These are phyloP conservation scores for Oenanthe javanica DNA, from an alignment of 140 eudicot genomes.

Conservation along the genomic window DNA sequence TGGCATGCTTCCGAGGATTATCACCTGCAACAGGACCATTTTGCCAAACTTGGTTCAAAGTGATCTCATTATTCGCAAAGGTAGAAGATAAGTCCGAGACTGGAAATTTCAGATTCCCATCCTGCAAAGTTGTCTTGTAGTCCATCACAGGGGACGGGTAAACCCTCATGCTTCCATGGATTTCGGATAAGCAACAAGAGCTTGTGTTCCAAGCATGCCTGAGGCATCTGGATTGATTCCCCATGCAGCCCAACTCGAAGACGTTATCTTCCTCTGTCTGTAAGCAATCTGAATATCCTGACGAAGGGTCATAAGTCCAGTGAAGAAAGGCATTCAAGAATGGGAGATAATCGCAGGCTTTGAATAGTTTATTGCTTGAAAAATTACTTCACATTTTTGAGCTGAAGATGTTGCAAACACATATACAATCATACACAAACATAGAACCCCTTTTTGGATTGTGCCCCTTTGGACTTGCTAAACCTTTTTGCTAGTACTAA, in stretches of 20 bases:
- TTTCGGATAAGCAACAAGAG: conserved; percentile 63
- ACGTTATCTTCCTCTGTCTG: conserved; percentile 38
- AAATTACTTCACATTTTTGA: conserved; percentile 40
- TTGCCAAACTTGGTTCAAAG: conserved; percentile 86
- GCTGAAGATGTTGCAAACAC: conserved; percentile 37
- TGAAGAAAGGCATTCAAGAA: conserved; percentile 62
- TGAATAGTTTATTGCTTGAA: conserved; percentile 31
- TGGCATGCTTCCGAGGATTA: conserved; percentile 36
- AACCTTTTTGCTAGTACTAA: background rate
- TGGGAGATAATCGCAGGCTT: conserved; percentile 56
- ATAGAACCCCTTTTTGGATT: conserved; percentile 12
- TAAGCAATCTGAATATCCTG: conserved; percentile 56
- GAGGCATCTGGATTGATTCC: conserved; percentile 57
- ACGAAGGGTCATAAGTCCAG: conserved; percentile 59
- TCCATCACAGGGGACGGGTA: conserved; percentile 54
- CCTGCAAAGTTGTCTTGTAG: conserved; percentile 41
- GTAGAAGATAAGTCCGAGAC: conserved; percentile 59
- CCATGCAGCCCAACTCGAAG: conserved; percentile 81
- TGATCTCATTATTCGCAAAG: conserved; percentile 37
- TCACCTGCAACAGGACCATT: conserved; percentile 53
- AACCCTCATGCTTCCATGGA: conserved; percentile 48
- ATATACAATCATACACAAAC: conserved; percentile 30
- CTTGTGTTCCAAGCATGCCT: conserved; percentile 77
- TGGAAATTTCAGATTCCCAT: conserved; percentile 63
- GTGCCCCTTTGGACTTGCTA: conserved; percentile 21